Evolutionary conservation across 495 filamentous ascomycete genomes (phyloP).

Genomic region (Immersiella caudata): DNA sequence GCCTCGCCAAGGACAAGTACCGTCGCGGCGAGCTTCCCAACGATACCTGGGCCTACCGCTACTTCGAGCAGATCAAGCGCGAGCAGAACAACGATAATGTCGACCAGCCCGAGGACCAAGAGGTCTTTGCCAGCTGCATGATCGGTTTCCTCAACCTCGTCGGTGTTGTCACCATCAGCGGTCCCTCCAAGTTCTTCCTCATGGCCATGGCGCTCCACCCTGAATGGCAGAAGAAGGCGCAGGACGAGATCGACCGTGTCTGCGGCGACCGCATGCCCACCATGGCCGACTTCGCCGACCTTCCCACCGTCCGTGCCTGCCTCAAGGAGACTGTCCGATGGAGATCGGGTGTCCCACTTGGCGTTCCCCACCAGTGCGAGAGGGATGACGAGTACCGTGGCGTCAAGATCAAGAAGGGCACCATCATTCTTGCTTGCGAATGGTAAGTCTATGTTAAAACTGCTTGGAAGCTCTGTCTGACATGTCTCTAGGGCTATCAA

Average conservation of each 20-base stretch:
- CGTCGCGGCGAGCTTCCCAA: slow-evolving; percentile 41
- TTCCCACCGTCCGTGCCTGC: slow-evolving; percentile 58
- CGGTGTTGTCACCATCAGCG: slow-evolving; percentile 52
- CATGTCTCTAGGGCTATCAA: slow-evolving; percentile 49
- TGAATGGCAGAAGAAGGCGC: slow-evolving; percentile 52
- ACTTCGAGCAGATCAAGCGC: slow-evolving; percentile 46
- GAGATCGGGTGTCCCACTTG: slow-evolving; percentile 56
- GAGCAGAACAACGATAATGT: slow-evolving; percentile 40
- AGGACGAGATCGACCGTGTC: slow-evolving; percentile 63
- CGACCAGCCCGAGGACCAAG: slow-evolving; percentile 44
- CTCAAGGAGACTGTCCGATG: slow-evolving; percentile 64
- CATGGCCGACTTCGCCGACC: slow-evolving; percentile 48
- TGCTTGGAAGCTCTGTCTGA: too few species aligned
- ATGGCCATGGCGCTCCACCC: slow-evolving; percentile 54
- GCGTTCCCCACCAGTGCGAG: slow-evolving; percentile 58
- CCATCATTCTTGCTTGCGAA: slow-evolving; percentile 57
- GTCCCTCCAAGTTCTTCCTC: slow-evolving; percentile 52
- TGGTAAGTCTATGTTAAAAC: slow-evolving; percentile 45
- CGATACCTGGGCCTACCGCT: slow-evolving; percentile 51
- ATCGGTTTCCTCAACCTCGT: slow-evolving; percentile 52
- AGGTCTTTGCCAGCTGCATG: slow-evolving; percentile 53
- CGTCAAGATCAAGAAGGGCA: slow-evolving; percentile 54
- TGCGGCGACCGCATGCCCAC: slow-evolving; percentile 56
- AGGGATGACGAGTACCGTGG: slow-evolving; percentile 53
- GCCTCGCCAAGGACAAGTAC: slow-evolving; percentile 45